Conservation (phyloP, 768 basidiomycete species). For the Pulveroboletus sp. region DNA sequence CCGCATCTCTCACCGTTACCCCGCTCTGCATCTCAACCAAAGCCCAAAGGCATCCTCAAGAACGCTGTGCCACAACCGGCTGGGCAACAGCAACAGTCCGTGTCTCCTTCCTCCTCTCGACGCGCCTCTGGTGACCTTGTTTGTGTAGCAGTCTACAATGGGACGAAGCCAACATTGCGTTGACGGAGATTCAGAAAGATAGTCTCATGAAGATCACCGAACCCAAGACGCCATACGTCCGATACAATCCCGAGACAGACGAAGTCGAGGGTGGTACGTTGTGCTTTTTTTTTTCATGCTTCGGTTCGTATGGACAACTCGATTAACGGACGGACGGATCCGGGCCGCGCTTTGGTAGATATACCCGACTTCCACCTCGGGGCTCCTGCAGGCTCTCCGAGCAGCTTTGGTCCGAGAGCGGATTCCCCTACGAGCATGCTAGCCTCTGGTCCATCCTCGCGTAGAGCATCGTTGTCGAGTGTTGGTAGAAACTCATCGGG, state of each 20-base stretch:
- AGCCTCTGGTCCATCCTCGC: slow-evolving; percentile 64
- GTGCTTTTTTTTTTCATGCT: background rate
- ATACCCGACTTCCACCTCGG: slow-evolving; percentile 74
- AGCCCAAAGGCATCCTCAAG: slow-evolving; percentile 88
- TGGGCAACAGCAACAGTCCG: slow-evolving; percentile 50
- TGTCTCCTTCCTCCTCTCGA: background rate
- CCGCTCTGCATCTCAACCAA: slow-evolving; percentile 62
- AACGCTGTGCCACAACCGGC: slow-evolving; percentile 51
- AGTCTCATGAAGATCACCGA: slow-evolving; percentile 98
- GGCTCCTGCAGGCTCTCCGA: slow-evolving; percentile 31
- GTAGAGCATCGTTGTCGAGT: slow-evolving; percentile 71
- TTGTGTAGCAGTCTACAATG: slow-evolving; percentile 67
- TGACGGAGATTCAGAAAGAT: slow-evolving; percentile 92
- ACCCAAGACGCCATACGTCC: slow-evolving; percentile 94
- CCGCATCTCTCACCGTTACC: slow-evolving; percentile 45
- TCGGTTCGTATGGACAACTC: background rate
- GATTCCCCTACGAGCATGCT: slow-evolving; percentile 58
- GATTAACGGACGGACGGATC: background rate
- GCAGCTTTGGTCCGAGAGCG: slow-evolving; percentile 39
- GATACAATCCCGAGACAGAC: slow-evolving; percentile 86
- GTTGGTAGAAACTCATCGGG: slow-evolving; percentile 48
- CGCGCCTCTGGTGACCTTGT: background rate
- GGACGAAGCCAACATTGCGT: slow-evolving; percentile 91
- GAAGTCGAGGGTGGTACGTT: slow-evolving; percentile 76
- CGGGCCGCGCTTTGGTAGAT: slow-evolving; percentile 41